Evolutionary conservation across 2,329 filamentous ascomycete genomes (phyloP), one percentile per base, ranked within the genome.

Genomic region (Diaporthe batatas): DNA sequence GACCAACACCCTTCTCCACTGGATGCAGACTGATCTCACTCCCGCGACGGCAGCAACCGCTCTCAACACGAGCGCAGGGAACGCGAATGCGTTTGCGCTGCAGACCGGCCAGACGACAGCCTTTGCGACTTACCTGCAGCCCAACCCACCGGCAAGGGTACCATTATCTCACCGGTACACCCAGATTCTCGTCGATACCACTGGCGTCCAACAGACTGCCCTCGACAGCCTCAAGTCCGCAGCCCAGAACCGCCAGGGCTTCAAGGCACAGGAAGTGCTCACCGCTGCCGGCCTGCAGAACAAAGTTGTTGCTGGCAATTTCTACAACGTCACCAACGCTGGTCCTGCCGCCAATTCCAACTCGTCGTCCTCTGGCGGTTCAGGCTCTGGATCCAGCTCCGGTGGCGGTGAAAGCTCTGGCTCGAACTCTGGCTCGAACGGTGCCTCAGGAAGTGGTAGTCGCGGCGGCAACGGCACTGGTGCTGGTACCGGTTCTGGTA

Each of bases 1-100:
- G 58, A 84, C 83, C 12, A 78, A 76, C 71, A 85, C 83, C 16
- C 77, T 84, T 29, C 80, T 85, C 53, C 83, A 85, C 79, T 85
- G 84, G 84, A 77, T 84, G 79, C 83, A 85, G 77, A 83, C 79
- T 1, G 81, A 78, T n/a, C 78, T 85, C 25, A 78, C 76, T 29
- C 79, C 80, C 14, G 74, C 80, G 10, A 76, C 77, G 32, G 70
- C 71, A 10, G 59, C 76, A 18, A 77, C 76, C 29, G 72, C 70
- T 21, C 73, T 82, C 62, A 80, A 80, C 78, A 77, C 78, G 58
- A 77, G 77, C 36, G 59, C 68, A 8, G 80, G 80, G 47, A 59
- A 72, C 34, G 65, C 47, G 55, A 67, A 78, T 21, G 79, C 78
- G 44, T 83, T 80, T 73, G 72, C 82, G 14, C 79, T 84, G 34